A percentile compares a stretch with the other conserved stretches of the same genome.
Conservation (phyloP, 345 rosid genomes). For the Melastoma malabathricum region DNA sequence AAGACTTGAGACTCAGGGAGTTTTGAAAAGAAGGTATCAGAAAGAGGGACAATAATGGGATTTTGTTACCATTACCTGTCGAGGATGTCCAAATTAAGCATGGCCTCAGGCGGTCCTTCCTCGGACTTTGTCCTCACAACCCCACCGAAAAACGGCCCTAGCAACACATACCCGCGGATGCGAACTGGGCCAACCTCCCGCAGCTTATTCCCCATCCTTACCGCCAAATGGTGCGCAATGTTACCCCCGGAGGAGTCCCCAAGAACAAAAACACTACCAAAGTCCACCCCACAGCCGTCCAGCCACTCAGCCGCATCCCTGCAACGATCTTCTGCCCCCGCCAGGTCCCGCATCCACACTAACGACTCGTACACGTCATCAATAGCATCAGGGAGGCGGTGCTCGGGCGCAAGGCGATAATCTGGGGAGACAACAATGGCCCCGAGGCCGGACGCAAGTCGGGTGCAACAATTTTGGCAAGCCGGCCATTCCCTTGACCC, state of each 20-base stretch:
- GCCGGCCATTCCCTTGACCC: conserved; percentile 71
- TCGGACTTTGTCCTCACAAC: conserved; percentile 65
- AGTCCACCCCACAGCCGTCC: conserved; percentile 34
- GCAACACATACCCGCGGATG: conserved; percentile 61
- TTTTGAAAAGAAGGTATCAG: background rate
- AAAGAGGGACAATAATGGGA: background rate
- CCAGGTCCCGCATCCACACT: conserved; percentile 21
- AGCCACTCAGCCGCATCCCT: conserved; percentile 20
- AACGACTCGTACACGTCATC: conserved; percentile 37
- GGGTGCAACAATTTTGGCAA: conserved; percentile 54
- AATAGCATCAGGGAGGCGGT: conserved; percentile 65
- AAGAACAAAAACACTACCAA: conserved; percentile 39
- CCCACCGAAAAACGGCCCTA: conserved; percentile 87
- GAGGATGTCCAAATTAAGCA: conserved; percentile 48
- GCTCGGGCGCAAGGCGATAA: conserved; percentile 74
- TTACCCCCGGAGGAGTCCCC: conserved; percentile 96
- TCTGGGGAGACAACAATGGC: conserved; percentile 57
- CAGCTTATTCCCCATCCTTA: conserved; percentile 31
- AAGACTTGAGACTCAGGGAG: background rate
- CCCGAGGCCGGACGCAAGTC: conserved; percentile 41
- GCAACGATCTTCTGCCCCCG: conserved; percentile 10
- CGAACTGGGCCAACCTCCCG: conserved; percentile 34
- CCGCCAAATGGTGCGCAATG: conserved; percentile 71
- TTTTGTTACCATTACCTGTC: conserved; percentile 42
- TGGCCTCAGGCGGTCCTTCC: conserved; percentile 48